Evolutionary conservation across 2,329 filamentous ascomycete genomes (phyloP), one percentile per base, ranked within the genome.

Genomic region (Blumeria hordei): DNA sequence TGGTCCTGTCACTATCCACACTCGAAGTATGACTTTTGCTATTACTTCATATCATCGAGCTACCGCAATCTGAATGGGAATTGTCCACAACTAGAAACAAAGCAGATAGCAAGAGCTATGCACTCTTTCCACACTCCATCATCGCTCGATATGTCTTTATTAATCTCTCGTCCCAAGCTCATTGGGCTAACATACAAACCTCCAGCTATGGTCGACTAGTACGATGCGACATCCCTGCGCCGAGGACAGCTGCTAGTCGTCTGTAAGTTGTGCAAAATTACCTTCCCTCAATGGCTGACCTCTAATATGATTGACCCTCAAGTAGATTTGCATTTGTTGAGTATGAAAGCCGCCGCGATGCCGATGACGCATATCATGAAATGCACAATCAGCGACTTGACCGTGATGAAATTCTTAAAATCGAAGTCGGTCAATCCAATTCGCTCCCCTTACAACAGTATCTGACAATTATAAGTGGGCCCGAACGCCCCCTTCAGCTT

Each of bases 311-410:
- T 67, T 66, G 63, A 63, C 62, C 21, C 65, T 60, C 57, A 63
- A 70, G 59, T 60, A 81, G 92, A 62, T 98, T 98, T 69, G 92
- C 92, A 39, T 98, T 98, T 69, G 92, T 98, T 60, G 92, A 98
- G 72, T 98, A 98, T 70, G 92, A 98, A 74, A 93, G 88, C 69
- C 86, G 90, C 64, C 88, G 92, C 63, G 92, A 98, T 74, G 88
- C 92, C 60, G 92, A 98, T 69, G 92, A 98, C 72, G 92, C 92
- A 51, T 98, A 98, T 68, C 87, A 98, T 69, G 92, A 98, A 73
- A 98, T 98, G 92, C 92, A 98, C 68, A 96, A 96, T 75, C 95
- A 95, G 79, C 87, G 90, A 62, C 88, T 98, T 63, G 88, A 88
- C 51, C 83, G 90, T 44, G 92, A 98, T 67, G 92, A 98, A 65